Evolutionary conservation across 495 filamentous ascomycete species (phyloP).

Genomic region (Aspergillus carlsbadensis): DNA sequence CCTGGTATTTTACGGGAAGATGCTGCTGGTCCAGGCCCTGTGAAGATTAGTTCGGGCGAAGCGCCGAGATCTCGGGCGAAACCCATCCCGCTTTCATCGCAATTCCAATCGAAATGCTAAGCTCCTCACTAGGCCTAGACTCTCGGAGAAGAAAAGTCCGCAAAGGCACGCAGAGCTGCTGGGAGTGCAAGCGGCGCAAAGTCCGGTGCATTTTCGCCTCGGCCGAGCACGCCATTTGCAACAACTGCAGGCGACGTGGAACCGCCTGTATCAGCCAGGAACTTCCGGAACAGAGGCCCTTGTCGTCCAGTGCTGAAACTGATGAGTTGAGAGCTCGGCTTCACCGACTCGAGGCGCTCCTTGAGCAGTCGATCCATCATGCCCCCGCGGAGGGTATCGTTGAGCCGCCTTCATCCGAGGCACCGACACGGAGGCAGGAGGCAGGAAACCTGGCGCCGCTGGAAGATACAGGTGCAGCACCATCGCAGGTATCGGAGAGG

Average conservation of each 20-base stretch:
- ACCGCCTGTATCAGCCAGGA: slow-evolving; percentile 42
- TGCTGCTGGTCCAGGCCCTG: too few species aligned
- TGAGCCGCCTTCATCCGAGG: neutral
- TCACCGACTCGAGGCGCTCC: slow-evolving; percentile 28
- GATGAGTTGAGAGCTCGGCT: slow-evolving; percentile 23
- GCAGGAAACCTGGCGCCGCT: neutral
- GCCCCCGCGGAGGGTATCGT: neutral
- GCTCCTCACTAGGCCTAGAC: too few species aligned
- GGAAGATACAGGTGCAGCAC: neutral
- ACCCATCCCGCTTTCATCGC: too few species aligned
- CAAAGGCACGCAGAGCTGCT: slow-evolving; percentile 40
- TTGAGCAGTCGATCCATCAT: slow-evolving; percentile 24
- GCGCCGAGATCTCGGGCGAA: too few species aligned
- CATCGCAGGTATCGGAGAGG: neutral
- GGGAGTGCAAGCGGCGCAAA: slow-evolving; percentile 42
- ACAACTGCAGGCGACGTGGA: slow-evolving; percentile 38
- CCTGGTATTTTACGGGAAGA: too few species aligned
- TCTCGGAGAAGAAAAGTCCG: slow-evolving; percentile 29
- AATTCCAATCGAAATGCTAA: too few species aligned
- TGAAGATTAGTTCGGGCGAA: too few species aligned
- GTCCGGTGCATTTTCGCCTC: slow-evolving; percentile 33
- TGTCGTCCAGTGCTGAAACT: slow-evolving; percentile 3
- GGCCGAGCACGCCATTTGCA: slow-evolving; percentile 31
- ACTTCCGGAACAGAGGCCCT: slow-evolving; percentile 17
- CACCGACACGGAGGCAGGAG: neutral